These are phyloP conservation scores for Dorcoceras hygrometricum DNA, from an alignment of 257 asterid species.

Conservation along the genomic window DNA sequence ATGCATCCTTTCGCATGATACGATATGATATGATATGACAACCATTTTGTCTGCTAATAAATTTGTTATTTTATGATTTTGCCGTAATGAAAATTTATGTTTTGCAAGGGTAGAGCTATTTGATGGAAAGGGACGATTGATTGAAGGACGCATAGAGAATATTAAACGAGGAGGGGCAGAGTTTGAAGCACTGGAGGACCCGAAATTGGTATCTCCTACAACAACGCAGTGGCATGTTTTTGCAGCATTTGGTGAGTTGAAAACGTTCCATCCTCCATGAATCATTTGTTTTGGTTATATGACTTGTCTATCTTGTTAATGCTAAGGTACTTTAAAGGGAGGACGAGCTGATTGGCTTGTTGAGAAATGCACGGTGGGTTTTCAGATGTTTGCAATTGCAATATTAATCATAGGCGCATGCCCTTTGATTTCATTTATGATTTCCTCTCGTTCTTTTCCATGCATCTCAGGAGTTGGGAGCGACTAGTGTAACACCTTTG, in stretches of 20 bases:
- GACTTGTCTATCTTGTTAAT: conserved; percentile 19
- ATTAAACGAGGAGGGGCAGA: conserved; percentile 68
- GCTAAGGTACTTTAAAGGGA: conserved; percentile 84
- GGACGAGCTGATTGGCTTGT: conserved; percentile 99
- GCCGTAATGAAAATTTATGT: conserved; percentile 19
- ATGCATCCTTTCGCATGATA: too few species aligned
- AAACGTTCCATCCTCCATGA: neutral
- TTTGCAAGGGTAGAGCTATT: conserved; percentile 88
- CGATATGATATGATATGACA: too few species aligned
- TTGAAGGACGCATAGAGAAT: conserved; percentile 76
- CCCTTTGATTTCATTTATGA: conserved; percentile 4
- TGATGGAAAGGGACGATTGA: conserved; percentile 84
- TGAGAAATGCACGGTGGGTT: conserved; percentile 94
- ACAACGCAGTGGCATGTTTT: conserved; percentile 77
- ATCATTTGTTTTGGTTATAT: conserved; percentile 1
- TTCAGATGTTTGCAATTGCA: conserved; percentile 28
- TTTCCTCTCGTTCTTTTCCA: conserved; percentile 5
- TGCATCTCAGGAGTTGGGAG: conserved; percentile 79
- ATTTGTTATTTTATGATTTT: neutral
- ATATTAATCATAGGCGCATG: conserved; percentile 2
- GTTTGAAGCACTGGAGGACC: conserved; percentile 62
- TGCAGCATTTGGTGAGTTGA: conserved; percentile 86
- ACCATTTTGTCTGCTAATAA: neutral
- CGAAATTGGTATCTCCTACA: conserved; percentile 46
- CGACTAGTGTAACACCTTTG: conserved; percentile 82